Evolutionary conservation across 106 monocot species (phyloP).

Genomic region (Acanthochlamys bracteata): DNA sequence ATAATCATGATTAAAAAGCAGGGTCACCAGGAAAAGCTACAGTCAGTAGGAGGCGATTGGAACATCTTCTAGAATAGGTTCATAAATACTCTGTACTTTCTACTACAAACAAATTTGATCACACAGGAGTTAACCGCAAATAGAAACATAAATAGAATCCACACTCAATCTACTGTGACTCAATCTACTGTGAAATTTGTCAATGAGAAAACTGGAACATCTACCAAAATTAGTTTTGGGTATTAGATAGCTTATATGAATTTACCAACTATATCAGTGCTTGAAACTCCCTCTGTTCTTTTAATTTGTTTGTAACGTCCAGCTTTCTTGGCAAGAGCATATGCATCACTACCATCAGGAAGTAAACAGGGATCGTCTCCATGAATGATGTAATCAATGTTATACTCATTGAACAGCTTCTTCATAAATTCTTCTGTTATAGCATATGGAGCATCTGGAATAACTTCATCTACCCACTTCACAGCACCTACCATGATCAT

Average conservation of each 20-base stretch:
- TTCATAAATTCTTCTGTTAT: conserved; percentile 97
- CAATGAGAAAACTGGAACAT: no score
- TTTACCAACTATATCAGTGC: conserved; percentile 92
- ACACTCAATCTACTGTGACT: no score
- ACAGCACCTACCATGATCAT: conserved; percentile 91
- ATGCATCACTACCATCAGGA: conserved; percentile 93
- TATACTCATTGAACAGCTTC: conserved; percentile 64
- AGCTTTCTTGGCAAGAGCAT: conserved; percentile 94
- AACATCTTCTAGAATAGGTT: no score
- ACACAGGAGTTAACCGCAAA: no score
- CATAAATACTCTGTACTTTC: no score
- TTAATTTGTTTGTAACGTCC: conserved; percentile 78
- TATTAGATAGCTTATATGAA: not conserved
- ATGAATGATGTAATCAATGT: conserved; percentile 80
- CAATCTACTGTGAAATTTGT: no score
- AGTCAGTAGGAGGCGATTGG: no score
- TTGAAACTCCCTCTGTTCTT: conserved; percentile 86
- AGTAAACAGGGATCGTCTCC: conserved; percentile 80
- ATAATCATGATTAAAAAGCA: no score
- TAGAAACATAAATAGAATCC: no score
- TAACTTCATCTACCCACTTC: conserved; percentile 96
- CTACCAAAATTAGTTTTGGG: no score
- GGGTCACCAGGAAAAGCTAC: no score
- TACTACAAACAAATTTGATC: no score
- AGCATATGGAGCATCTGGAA: conserved; percentile 93